Conservation (phyloP, 148 eudicot species). For the Pouteria glomerata region DNA sequence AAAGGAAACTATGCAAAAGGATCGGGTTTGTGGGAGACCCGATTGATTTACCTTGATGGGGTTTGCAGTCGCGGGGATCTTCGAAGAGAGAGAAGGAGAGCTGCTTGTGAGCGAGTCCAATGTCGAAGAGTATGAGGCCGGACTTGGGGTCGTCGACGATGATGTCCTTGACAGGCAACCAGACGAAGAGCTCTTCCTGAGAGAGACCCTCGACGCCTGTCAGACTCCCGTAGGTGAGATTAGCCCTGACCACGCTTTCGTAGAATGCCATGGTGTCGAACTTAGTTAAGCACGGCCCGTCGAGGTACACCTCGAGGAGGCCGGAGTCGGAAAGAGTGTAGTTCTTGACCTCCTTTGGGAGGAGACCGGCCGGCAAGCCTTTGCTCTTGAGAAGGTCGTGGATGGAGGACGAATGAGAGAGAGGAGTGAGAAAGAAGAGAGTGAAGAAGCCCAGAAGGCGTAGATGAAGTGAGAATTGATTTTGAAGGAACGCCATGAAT, state of each 20-base stretch:
- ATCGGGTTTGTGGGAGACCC: not conserved
- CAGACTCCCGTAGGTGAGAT: slow-evolving; percentile 60
- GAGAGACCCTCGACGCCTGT: slow-evolving; percentile 60
- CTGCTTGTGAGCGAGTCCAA: slow-evolving; percentile 80
- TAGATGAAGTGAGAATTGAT: slow-evolving; percentile 1
- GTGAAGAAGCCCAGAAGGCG: not conserved
- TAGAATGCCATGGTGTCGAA: slow-evolving; percentile 71
- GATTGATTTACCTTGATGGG: slow-evolving; percentile 28
- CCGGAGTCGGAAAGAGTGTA: slow-evolving; percentile 44
- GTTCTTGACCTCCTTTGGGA: slow-evolving; percentile 66
- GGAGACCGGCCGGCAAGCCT: slow-evolving; percentile 63
- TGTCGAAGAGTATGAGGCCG: slow-evolving; percentile 70
- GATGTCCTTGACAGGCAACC: slow-evolving; percentile 74
- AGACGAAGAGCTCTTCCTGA: slow-evolving; percentile 73
- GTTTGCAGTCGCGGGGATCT: slow-evolving; percentile 72
- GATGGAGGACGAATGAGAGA: slow-evolving; percentile 25
- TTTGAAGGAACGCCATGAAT: slow-evolving; percentile 26
- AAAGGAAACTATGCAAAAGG: not conserved
- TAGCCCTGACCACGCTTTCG: slow-evolving; percentile 63
- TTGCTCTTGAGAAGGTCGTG: slow-evolving; percentile 57
- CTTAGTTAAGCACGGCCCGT: slow-evolving; percentile 64
- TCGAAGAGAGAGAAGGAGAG: slow-evolving; percentile 75
- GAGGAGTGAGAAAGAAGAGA: slow-evolving; percentile 6
- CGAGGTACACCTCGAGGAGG: slow-evolving; percentile 45
- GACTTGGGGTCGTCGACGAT: slow-evolving; percentile 69